A percentile compares a stretch with the other conserved stretches of the same genome.
Conservation (phyloP, 495 filamentous ascomycete genomes). For the Ramalina intermedia region DNA sequence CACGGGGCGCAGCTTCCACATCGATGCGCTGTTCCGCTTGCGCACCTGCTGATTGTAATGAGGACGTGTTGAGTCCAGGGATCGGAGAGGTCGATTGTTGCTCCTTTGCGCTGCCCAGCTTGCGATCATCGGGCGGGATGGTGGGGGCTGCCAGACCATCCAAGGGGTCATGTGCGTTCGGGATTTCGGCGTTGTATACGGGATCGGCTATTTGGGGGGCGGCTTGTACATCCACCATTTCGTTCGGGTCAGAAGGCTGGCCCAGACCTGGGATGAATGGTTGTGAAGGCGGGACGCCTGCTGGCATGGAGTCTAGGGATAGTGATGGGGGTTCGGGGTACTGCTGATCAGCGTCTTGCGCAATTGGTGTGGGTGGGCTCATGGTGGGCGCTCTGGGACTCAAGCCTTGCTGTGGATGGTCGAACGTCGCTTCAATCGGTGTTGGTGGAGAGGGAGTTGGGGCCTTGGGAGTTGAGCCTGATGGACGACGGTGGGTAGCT, state of each 20-base stretch:
- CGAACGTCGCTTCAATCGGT: constrained; percentile 13
- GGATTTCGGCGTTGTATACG: constrained; percentile 2
- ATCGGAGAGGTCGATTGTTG: background rate
- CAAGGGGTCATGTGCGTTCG: constrained; percentile 8
- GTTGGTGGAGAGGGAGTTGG: constrained; percentile 16
- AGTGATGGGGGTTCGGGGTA: background rate
- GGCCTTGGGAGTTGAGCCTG: constrained; percentile 11
- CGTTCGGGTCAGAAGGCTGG: background rate
- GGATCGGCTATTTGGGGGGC: background rate
- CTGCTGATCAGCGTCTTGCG: constrained; percentile 5
- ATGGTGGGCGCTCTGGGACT: constrained; percentile 14
- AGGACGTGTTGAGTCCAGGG: background rate
- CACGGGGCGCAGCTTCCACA: constrained; percentile 7
- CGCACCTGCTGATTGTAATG: too few species aligned
- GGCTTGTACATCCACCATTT: background rate
- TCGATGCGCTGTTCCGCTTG: background rate
- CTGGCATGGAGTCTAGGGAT: background rate
- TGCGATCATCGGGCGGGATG: background rate
- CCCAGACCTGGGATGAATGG: background rate
- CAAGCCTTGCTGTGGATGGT: constrained; percentile 3
- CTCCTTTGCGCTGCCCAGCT: background rate
- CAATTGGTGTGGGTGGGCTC: constrained; percentile 8
- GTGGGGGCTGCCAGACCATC: constrained; percentile 9
- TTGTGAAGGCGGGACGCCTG: background rate
- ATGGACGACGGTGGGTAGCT: background rate